These are phyloP conservation scores for Areca catechu DNA, from an alignment of 176 grass and related monocot genomes.

Conservation along the genomic window DNA sequence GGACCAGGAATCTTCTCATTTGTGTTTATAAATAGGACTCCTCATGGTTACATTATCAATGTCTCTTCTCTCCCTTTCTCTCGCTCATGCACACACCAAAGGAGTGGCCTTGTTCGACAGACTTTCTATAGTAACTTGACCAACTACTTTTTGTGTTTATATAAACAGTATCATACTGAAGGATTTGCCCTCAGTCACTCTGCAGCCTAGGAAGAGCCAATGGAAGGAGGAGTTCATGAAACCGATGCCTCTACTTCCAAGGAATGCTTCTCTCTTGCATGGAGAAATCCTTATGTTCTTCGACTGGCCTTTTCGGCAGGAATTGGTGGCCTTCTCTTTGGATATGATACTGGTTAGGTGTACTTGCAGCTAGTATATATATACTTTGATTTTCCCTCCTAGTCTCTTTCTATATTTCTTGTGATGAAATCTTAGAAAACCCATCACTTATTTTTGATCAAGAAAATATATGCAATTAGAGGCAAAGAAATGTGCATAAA, in stretches of 20 bases:
- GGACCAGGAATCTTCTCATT: conserved; percentile 1
- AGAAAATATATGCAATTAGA: too few species aligned
- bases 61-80: too few species aligned
- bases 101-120: too few species aligned
- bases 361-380: too few species aligned
- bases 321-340: conserved; percentile 88
- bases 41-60: background rate
- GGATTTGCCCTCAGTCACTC: background rate
- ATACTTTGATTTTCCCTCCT: too few species aligned
- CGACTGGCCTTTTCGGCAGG: conserved; percentile 73
- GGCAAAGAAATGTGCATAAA: too few species aligned
- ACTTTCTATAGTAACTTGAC: too few species aligned
- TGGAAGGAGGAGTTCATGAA: conserved; percentile 65
- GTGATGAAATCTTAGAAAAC: too few species aligned
- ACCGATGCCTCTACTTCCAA: conserved; percentile 50
- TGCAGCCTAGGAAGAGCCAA: conserved; percentile 10
- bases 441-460: too few species aligned
- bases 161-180: too few species aligned
- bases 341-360: conserved; percentile 63
- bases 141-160: too few species aligned
- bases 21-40: background rate
- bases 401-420: background rate
- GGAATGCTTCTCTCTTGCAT: conserved; percentile 74
- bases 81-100: too few species aligned
- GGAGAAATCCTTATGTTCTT: conserved; percentile 79